These are phyloP conservation scores for Lantana camara DNA, from an alignment of 257 asterid genomes.

Conservation along the genomic window DNA sequence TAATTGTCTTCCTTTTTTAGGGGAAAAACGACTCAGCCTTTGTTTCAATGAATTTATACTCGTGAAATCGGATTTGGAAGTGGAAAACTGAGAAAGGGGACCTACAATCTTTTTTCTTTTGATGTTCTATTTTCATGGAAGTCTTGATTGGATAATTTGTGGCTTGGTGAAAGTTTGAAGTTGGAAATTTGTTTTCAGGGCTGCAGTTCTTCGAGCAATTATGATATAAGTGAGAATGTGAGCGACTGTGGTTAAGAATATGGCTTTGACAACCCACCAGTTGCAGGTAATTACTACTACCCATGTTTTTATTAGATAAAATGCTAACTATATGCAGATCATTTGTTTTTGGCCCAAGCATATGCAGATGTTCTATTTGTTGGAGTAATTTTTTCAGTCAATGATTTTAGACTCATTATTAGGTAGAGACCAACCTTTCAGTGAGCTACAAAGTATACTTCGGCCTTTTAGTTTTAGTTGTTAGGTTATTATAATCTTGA, in stretches of 20 bases:
- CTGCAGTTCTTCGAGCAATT: constrained; percentile 7
- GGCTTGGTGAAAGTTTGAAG: not conserved
- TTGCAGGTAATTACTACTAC: constrained; percentile 39
- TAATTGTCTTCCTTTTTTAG: not conserved
- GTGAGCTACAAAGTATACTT: too few relatives aligned
- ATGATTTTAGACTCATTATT: too few relatives aligned
- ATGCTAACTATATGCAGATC: too few relatives aligned
- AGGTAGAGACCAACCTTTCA: too few relatives aligned
- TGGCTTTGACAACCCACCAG: constrained; percentile 47
- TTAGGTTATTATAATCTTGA: too few relatives aligned
- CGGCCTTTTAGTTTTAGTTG: too few relatives aligned
- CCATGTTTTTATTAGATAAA: not conserved
- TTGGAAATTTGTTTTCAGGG: constrained; percentile 18
- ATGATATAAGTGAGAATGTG: constrained; percentile 26
- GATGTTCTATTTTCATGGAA: constrained; percentile 13
- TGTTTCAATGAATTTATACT: not conserved
- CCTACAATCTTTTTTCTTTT: not conserved
- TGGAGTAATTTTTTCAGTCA: too few relatives aligned
- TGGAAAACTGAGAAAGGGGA: not conserved
- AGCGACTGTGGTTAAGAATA: constrained; percentile 33
- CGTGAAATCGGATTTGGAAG: not conserved
- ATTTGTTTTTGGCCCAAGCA: too few relatives aligned
- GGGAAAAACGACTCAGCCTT: not conserved
- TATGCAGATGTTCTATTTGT: too few relatives aligned
- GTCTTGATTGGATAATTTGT: constrained; percentile 1